Base-by-base conservation (phyloP, 1,284 basidiomycete species). In the Takashimella tepidaria region DNA sequence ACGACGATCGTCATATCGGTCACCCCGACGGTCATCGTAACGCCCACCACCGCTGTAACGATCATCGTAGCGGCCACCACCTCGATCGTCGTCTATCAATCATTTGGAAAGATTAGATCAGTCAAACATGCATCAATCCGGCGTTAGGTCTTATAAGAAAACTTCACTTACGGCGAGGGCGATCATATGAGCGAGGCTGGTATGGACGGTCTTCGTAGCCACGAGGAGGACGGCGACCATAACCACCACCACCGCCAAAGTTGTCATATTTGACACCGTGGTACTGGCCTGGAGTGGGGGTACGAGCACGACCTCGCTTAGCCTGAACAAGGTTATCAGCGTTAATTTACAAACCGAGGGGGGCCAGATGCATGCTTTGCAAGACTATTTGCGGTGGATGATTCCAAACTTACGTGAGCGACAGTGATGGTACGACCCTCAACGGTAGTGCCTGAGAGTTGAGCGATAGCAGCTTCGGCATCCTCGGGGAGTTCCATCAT, bases 231-330 rank as follows among this genome's bases (percentile, higher is more conserved):
- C 53, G 47, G 22, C 48, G 54, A 40, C 53, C 45, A 24, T 53
- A 63, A 83, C 83, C 72, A 55, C 86, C 85, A 52, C 80, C 78
- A 45, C 86, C 82, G 0, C 92, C 91, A 16, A 49, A 49, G 49
- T 62, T 53, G 47, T 74, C 72, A 11, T 63, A 57, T 66, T 72
- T 74, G 61, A 67, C 64, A 57, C 72, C 72, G 63, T 89, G 90
- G 82, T 98, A 98, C 54, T 87, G 80, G 46, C 93, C 93, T 13
- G 93, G 93, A 11, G 93, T 98, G 3, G 93, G 93, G 5, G 92
- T 97, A 59, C 93, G 83, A 20, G 92, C 92, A 63, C 93, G 87
- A 55, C 87, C 92, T 69, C 93, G 88, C 59, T 90, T 88, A 67
- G 93, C 93, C 89, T 92, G 31, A 16, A 16, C 31, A n/a, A n/a